These are phyloP conservation scores for Polytrichum formosum DNA, from an alignment of 225 moss, liverwort and hornwort genomes.

Conservation along the genomic window DNA sequence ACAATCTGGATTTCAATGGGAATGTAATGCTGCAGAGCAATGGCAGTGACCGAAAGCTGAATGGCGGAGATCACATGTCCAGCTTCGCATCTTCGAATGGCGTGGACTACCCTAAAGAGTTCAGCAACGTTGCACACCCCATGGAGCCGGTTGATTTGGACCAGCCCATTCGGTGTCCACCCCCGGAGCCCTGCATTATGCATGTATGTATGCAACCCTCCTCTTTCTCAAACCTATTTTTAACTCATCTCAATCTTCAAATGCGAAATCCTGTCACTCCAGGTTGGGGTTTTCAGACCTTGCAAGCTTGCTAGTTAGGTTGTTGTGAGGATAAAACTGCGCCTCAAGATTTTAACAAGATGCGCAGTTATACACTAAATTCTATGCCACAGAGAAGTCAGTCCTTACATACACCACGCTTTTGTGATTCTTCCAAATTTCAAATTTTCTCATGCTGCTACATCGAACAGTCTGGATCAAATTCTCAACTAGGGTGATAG, in stretches of 20 bases:
- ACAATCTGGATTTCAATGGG: not conserved
- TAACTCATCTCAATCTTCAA: not conserved
- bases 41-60: constrained; percentile 32
- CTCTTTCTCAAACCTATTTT: not conserved
- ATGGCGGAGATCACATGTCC: constrained; percentile 18
- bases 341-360: not conserved
- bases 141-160: constrained; percentile 41
- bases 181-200: constrained; percentile 52
- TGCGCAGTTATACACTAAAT: not conserved
- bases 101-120: constrained; percentile 26
- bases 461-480: not conserved
- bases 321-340: not conserved
- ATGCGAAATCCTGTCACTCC: not conserved
- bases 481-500: not conserved
- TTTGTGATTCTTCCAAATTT: not conserved
- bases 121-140: constrained; percentile 39
- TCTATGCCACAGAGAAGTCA: not conserved
- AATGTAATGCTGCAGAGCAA: constrained; percentile 19
- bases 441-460: not conserved
- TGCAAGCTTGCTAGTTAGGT: no score
- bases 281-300: not conserved
- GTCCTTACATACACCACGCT: not conserved
- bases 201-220: constrained; percentile 24
- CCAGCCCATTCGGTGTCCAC: constrained; percentile 47
- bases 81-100: constrained; percentile 40